Evolutionary conservation across 345 rosid genomes (phyloP).

Genomic region (Salix purpurea): DNA sequence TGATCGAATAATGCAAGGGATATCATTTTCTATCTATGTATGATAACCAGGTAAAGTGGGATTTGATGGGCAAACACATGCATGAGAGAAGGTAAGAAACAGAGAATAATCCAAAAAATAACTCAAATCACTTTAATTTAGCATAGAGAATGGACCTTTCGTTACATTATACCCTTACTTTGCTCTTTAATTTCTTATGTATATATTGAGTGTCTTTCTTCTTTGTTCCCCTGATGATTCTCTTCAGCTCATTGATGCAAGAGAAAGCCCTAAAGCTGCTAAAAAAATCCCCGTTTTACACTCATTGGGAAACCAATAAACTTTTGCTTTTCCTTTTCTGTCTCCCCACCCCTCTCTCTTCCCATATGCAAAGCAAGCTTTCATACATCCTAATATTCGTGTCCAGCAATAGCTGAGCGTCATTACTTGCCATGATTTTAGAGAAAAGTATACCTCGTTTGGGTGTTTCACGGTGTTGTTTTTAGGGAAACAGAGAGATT

Average conservation of each 20-base stretch:
- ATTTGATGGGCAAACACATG: too few species aligned
- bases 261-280: constrained; percentile 28
- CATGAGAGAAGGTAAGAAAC: background rate
- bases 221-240: constrained; percentile 3
- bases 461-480: background rate
- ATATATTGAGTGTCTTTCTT: background rate
- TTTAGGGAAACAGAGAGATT: background rate
- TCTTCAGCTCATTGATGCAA: constrained; percentile 26
- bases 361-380: background rate
- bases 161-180: too few species aligned
- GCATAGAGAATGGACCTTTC: too few species aligned
- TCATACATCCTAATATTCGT: background rate
- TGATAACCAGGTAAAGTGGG: too few species aligned
- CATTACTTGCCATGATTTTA: background rate
- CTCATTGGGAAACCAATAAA: constrained; percentile 14
- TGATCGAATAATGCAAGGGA: background rate
- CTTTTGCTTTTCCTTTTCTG: constrained; percentile 12
- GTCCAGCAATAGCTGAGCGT: too few species aligned
- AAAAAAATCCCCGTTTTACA: background rate
- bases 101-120: background rate
- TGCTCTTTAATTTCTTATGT: background rate
- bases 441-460: background rate
- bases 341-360: background rate
- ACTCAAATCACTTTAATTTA: background rate
- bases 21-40: too few species aligned